Evolutionary conservation across 805 yeast species (phyloP).

Genomic region (Lachancea quebecensis): DNA sequence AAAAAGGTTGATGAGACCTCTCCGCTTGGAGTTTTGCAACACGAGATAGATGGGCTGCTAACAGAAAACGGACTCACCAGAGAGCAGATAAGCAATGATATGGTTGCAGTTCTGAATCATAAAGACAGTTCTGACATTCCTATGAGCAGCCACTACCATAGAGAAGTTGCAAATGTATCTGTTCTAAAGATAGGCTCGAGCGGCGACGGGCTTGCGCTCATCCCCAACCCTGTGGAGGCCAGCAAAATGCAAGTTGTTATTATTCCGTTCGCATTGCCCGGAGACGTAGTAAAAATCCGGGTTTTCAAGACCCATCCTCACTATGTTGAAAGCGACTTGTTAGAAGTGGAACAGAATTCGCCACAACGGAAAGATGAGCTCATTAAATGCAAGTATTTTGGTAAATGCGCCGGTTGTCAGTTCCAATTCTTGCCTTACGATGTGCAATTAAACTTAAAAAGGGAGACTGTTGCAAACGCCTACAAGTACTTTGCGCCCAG

Average conservation of each 20-base stretch:
- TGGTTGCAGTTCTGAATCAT: slow-evolving; percentile 58
- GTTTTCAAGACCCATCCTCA: slow-evolving; percentile 73
- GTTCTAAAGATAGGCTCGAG: slow-evolving; percentile 59
- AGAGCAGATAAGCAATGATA: slow-evolving; percentile 55
- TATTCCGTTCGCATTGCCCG: slow-evolving; percentile 84
- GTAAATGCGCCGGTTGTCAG: slow-evolving; percentile 92
- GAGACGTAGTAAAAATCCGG: slow-evolving; percentile 64
- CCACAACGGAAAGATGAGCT: slow-evolving; percentile 48
- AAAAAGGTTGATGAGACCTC: slow-evolving; percentile 69
- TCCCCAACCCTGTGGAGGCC: slow-evolving; percentile 49
- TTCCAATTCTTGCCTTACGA: slow-evolving; percentile 72
- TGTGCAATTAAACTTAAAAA: slow-evolving; percentile 66
- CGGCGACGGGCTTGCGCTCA: slow-evolving; percentile 81
- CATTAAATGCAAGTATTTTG: slow-evolving; percentile 70
- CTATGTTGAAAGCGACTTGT: slow-evolving; percentile 68
- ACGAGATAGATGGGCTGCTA: slow-evolving; percentile 61
- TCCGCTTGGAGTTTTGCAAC: slow-evolving; percentile 70
- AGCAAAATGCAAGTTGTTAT: slow-evolving; percentile 53
- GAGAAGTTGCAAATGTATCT: slow-evolving; percentile 50
- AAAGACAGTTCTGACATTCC: slow-evolving; percentile 31
- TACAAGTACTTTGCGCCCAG: slow-evolving; percentile 67
- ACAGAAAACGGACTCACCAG: slow-evolving; percentile 35
- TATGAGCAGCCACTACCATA: slow-evolving; percentile 44
- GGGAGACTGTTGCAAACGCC: slow-evolving; percentile 72
- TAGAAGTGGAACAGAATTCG: slow-evolving; percentile 43